Evolutionary conservation across 2,329 filamentous ascomycete genomes (phyloP).

Genomic region (Rhinocladiella mackenziei): DNA sequence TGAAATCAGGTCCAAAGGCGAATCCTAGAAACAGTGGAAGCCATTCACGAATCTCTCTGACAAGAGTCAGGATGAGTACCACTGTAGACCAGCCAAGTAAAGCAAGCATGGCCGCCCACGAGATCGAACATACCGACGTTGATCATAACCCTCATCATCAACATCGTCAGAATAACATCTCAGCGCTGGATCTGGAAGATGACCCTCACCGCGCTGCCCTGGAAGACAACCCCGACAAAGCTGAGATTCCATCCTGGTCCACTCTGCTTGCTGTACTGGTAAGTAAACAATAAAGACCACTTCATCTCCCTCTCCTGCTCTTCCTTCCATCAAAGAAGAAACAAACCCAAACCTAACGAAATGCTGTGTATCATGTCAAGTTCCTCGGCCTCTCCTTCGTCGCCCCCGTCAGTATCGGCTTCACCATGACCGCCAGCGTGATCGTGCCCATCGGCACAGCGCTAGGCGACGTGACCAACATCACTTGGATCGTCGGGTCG

Average conservation of each 20-base stretch:
- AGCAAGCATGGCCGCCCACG: not conserved
- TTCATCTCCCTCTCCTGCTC: too few relatives aligned
- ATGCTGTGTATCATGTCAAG: constrained; percentile 5
- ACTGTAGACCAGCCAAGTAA: too few relatives aligned
- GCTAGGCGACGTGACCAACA: constrained; percentile 14
- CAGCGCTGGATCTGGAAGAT: constrained; percentile 15
- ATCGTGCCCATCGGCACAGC: constrained; percentile 15
- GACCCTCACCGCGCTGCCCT: constrained; percentile 21
- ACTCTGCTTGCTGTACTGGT: constrained; percentile 16
- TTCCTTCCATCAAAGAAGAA: too few relatives aligned
- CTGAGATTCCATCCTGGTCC: constrained; percentile 11
- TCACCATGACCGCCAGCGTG: constrained; percentile 28
- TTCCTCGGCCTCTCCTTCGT: constrained; percentile 18
- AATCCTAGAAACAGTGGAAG: too few relatives aligned
- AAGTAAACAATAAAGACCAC: not conserved
- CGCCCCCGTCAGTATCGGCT: constrained; percentile 32
- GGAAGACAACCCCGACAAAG: constrained; percentile 20
- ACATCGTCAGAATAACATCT: not conserved
- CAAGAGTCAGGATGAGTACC: too few relatives aligned
- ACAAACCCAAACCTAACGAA: too few relatives aligned
- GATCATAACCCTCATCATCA: not conserved
- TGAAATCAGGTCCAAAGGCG: too few relatives aligned
- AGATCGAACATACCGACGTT: not conserved
- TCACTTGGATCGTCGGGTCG: constrained; percentile 15
- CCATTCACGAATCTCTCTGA: too few relatives aligned